Evolutionary conservation across 306 rosid species (phyloP), one percentile per base, ranked within the genome.

Genomic region (Mucuna pruriens): DNA sequence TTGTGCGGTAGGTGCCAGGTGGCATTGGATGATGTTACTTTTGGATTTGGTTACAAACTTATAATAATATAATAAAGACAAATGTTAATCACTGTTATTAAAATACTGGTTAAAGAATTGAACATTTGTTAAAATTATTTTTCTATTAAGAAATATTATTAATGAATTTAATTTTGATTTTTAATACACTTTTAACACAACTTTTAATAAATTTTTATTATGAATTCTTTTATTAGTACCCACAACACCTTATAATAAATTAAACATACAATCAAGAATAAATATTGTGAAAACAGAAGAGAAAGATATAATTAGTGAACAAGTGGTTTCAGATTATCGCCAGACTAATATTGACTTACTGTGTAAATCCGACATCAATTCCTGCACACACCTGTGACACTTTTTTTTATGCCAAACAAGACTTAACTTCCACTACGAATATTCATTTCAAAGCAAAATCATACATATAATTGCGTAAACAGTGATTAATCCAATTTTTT

Each of bases 1-100:
- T 63, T 6, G 60, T 84, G 90, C 75, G 80, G 71, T 57, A 26
- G 84, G 42, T 46, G 71, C 84, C 64, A 26, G 84, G 42, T 46
- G 71, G 85, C 64, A 75, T 74, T 49, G 86, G 85, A 85, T 82
- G 86, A 5, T 54, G 83, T 22, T 75, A 31, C 62, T 33, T 74
- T 31, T 20, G 73, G 8, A 15, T 66, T 23, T 7, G 11, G 6
- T 22, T 11, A 74, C 4, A 22, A 57, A 20, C 29, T 9, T 60
- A 26, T 20, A 4, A 61, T 60, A 58, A 31, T 61, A 6, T 15
- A 61, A 13, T 31, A 31, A 20, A 33, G 8, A 61, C 10, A 61
- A 15, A 61, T 61, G 5, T 33, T 33, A 63, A 1, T 33, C 13
- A 33, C 6, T 33, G 1, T 63, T 2, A 11, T 23, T 4, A 12